Conservation (phyloP, 345 rosid species). For the Geranium brycei region DNA sequence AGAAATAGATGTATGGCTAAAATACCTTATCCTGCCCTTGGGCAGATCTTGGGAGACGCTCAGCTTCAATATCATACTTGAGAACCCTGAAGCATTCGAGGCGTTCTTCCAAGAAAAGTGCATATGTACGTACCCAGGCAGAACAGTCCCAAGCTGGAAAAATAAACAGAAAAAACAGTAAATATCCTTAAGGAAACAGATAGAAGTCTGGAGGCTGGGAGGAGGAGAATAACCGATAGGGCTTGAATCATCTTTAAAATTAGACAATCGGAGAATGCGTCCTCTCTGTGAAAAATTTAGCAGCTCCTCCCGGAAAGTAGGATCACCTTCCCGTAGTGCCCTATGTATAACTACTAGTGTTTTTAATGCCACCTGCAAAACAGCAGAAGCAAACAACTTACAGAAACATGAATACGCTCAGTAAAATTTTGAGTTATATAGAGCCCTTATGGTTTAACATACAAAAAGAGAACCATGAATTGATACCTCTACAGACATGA, state of each 20-base stretch:
- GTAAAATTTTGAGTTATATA: neutral
- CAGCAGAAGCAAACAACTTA: neutral
- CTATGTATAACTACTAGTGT: conserved; percentile 86
- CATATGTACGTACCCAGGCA: conserved; percentile 97
- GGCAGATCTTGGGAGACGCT: conserved; percentile 75
- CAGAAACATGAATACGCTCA: neutral
- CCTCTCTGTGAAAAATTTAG: conserved; percentile 72
- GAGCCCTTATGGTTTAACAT: neutral
- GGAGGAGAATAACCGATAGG: conserved; percentile 47
- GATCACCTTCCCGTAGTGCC: conserved; percentile 82
- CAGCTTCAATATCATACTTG: conserved; percentile 88
- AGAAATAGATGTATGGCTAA: neutral
- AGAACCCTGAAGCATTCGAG: conserved; percentile 87
- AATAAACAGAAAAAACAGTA: neutral
- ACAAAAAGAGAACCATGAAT: neutral
- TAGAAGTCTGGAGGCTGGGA: neutral
- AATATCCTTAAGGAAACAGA: neutral
- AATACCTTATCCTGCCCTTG: conserved; percentile 78
- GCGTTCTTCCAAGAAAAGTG: conserved; percentile 81
- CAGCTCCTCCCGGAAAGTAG: conserved; percentile 82
- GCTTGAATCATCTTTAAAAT: conserved; percentile 96
- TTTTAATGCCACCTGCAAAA: conserved; percentile 74
- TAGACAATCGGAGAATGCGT: conserved; percentile 75
- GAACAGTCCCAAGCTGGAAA: conserved; percentile 96
- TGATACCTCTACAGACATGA: neutral